Conservation (phyloP, 2,329 filamentous ascomycete genomes). For the Ophidiomyces ophidiicola region DNA sequence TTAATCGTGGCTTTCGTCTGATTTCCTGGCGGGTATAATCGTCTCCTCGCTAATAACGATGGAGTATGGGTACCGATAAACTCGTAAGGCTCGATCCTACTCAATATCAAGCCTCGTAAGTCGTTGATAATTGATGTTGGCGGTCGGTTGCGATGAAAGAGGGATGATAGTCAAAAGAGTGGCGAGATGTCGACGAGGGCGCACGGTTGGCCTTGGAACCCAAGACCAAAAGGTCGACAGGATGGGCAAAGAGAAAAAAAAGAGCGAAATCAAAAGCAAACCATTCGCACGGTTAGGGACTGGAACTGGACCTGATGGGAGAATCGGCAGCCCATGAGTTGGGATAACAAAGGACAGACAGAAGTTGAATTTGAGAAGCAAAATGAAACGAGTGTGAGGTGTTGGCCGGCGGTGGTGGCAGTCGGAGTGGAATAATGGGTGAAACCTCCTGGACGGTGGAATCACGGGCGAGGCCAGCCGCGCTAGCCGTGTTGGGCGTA, state of each 20-base stretch:
- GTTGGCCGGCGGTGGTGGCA: neutral
- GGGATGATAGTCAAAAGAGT: no score
- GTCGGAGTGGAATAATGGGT: slow-evolving; percentile 5
- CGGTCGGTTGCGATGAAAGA: no score
- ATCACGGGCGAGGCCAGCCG: slow-evolving; percentile 1
- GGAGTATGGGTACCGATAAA: no score
- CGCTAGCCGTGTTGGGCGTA: neutral
- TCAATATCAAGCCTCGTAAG: no score
- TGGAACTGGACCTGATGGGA: neutral
- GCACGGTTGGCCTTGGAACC: no score
- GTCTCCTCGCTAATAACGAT: no score
- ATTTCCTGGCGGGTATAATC: no score
- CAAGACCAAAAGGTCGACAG: neutral
- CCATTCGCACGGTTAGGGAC: neutral
- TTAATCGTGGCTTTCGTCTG: no score
- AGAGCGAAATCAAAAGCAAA: slow-evolving; percentile 3
- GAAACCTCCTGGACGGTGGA: slow-evolving; percentile 10
- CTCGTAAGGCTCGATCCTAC: no score
- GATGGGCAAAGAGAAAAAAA: neutral
- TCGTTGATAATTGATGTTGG: no score
- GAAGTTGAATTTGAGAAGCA: slow-evolving; percentile 6
- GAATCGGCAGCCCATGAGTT: neutral
- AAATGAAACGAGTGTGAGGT: slow-evolving; percentile 12
- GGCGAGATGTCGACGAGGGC: no score
- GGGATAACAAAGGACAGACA: slow-evolving; percentile 6